Conservation (phyloP, 139 green algal genomes). For the Coelastrella sp. region DNA sequence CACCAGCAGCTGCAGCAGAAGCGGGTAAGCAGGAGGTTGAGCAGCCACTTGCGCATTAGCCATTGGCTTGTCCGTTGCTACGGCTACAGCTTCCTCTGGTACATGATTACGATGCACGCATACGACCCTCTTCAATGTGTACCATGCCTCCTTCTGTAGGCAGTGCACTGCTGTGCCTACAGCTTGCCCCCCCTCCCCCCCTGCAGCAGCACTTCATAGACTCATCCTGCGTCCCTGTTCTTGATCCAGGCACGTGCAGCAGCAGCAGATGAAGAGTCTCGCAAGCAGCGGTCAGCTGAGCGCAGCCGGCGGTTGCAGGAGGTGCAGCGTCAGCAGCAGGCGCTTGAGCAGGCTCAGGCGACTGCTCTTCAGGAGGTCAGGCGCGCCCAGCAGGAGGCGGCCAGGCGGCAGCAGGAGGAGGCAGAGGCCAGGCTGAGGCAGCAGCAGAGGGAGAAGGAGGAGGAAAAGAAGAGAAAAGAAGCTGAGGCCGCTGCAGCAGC, state of each 20-base stretch:
- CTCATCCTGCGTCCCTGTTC: not conserved
- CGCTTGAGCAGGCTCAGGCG: conserved; percentile 18
- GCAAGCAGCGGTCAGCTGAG: conserved; percentile 7
- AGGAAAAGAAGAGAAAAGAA: not conserved
- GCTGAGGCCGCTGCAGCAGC: conserved; percentile 24
- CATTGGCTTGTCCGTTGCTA: too few species aligned
- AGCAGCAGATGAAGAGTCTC: conserved; percentile 19
- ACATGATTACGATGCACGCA: too few species aligned
- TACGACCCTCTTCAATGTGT: too few species aligned
- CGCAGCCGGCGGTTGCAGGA: conserved; percentile 15
- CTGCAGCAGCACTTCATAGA: too few species aligned
- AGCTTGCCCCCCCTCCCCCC: too few species aligned
- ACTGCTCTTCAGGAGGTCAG: conserved; percentile 32
- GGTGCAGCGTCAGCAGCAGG: conserved; percentile 38
- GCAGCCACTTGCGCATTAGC: too few species aligned
- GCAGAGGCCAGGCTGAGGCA: conserved; percentile 17
- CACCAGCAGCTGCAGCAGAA: conserved; percentile 43
- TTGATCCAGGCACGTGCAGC: not conserved
- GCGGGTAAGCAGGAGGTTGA: not conserved
- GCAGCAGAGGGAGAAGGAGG: not conserved
- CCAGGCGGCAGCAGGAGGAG: conserved; percentile 13
- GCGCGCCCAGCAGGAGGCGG: conserved; percentile 18
- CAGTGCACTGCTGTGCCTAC: not conserved
- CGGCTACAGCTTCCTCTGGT: too few species aligned
- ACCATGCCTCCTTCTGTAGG: too few species aligned